Base-by-base conservation (phyloP, 768 basidiomycete species). In the Auriscalpium orientale region DNA sequence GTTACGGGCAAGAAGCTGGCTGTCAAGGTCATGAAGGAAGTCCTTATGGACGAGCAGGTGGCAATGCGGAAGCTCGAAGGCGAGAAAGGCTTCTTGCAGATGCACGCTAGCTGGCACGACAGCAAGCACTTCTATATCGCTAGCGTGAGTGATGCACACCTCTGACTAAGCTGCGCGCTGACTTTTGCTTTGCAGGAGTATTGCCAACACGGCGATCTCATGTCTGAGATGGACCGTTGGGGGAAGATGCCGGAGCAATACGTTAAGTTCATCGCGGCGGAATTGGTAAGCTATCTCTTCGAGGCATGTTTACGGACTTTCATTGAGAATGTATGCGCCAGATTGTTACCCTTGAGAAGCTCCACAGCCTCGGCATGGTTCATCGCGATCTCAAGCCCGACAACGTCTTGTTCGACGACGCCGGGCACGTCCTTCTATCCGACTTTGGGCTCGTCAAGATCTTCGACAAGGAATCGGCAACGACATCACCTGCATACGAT, bases 331-430 rank as follows among this genome's bases (percentile, higher is more conserved):
- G 28, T 28, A 28, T 28, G 28, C 28, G 28, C 28, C 28, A 66
- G 65, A 58, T 67, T 13, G 49, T 61, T 40, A 55, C 56, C 22
- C 44, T 65, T 11, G 59, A 64, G 52, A 35, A 46, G 35, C 49
- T 67, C 16, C 68, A 68, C 56, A 49, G 43, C 15, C 50, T 45
- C 36, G 62, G 63, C 45, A 57, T 68, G 40, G 40, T 67, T 34
- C 68, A 69, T 50, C 62, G 68, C 53, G 68, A 69, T 57, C 53
- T 69, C 53, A 69, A 69, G 57, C 65, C 64, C 8, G 66, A 66
- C 15, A 69, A 69, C 61, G 57, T 67, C 49, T 60, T 66, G 46
- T 49, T 66, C 46, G 60, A 61, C 46, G 55, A 56, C 0, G 49
- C 53, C 34, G 62, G 63, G n/a, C 64, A 65, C 53, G 46, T 66